A percentile compares a stretch with the other conserved stretches of the same genome.
These are phyloP conservation scores for Aureobasidium uvarum DNA, from an alignment of 2,329 filamentous ascomycete genomes.

Conservation along the genomic window DNA sequence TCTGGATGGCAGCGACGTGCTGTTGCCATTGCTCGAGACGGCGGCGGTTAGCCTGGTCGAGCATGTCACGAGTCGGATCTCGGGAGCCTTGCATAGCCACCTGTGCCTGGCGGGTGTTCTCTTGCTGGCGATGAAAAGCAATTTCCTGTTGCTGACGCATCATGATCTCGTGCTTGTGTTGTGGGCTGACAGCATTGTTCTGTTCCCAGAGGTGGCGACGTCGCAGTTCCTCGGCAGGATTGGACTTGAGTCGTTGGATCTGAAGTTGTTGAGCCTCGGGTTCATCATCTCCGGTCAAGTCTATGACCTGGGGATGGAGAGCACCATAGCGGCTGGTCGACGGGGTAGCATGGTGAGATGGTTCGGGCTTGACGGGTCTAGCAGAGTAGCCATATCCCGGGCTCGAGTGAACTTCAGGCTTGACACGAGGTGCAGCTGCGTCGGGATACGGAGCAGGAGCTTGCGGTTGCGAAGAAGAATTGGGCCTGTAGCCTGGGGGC, in stretches of 20 bases:
- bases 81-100: background rate
- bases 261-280: background rate
- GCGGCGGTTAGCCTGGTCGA: background rate
- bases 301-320: conserved; percentile 2
- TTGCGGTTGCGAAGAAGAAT: conserved; percentile 1
- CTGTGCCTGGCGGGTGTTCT: background rate
- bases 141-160: background rate
- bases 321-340: background rate
- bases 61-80: background rate
- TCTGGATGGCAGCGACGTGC: background rate
- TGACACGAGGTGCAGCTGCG: background rate
- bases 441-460: background rate
- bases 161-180: background rate
- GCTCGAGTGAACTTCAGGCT: conserved; percentile 8
- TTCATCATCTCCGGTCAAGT: conserved; percentile 17
- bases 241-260: background rate
- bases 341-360: background rate
- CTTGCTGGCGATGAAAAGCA: background rate
- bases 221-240: background rate
- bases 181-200: background rate
- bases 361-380: conserved; percentile 13
- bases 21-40: conserved; percentile 19
- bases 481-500: conserved; percentile 28
- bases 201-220: conserved; percentile 18
- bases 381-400: background rate